These are phyloP conservation scores for Cordyceps tenuipes DNA, from an alignment of 2,329 filamentous ascomycete genomes.

Conservation along the genomic window DNA sequence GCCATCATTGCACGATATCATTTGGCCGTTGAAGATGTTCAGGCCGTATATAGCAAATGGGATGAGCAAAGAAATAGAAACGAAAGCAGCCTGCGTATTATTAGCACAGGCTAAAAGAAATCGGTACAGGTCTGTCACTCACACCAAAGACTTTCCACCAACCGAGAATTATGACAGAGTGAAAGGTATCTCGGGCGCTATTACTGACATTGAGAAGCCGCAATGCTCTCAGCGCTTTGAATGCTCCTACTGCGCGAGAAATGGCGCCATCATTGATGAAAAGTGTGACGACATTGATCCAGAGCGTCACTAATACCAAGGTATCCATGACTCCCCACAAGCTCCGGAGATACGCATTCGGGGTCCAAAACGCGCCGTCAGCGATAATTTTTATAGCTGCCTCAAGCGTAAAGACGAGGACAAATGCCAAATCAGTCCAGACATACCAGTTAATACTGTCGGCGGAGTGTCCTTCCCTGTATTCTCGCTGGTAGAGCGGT, in stretches of 20 bases:
- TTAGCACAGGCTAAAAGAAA: constrained; percentile 13
- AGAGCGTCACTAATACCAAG: constrained; percentile 82
- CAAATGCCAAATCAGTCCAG: constrained; percentile 87
- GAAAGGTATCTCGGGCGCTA: constrained; percentile 90
- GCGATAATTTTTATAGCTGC: constrained; percentile 88
- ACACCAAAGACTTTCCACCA: constrained; percentile 88
- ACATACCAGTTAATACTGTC: constrained; percentile 81
- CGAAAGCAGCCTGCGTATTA: constrained; percentile 62
- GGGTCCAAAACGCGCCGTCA: constrained; percentile 92
- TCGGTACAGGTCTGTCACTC: constrained; percentile 25
- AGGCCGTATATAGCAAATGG: constrained; percentile 95
- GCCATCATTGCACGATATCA: constrained; percentile 65
- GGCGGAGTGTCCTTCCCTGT: constrained; percentile 56
- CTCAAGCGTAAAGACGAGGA: constrained; percentile 76
- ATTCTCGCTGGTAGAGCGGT: constrained; percentile 84
- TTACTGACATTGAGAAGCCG: constrained; percentile 92
- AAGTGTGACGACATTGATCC: constrained; percentile 86
- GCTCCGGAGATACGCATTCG: constrained; percentile 92
- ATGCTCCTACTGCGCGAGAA: constrained; percentile 86
- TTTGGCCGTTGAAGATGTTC: constrained; percentile 80
- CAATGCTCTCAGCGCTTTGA: constrained; percentile 90
- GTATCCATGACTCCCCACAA: constrained; percentile 97
- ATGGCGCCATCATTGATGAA: constrained; percentile 75
- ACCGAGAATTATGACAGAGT: constrained; percentile 88
- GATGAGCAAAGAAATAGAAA: constrained; percentile 87